Conservation (phyloP, 2,329 filamentous ascomycete genomes). For the Penicillium hordei region DNA sequence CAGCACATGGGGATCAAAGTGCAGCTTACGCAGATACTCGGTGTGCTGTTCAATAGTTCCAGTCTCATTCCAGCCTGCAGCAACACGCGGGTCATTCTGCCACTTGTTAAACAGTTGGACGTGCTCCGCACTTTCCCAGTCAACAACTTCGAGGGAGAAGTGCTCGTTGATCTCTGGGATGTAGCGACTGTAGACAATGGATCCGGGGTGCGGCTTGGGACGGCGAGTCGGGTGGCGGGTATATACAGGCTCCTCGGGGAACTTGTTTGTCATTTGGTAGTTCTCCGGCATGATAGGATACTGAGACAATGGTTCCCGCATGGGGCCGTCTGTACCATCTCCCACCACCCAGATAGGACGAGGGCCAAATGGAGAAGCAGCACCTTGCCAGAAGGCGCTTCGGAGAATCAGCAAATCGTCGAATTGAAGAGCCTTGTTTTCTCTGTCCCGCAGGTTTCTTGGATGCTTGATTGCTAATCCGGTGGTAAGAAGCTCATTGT, state of each 20-base stretch:
- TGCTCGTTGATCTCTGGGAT: conserved; percentile 73
- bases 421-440: conserved; percentile 16
- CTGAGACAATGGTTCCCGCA: conserved; percentile 25
- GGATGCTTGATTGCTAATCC: conserved; percentile 31
- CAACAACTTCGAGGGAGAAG: conserved; percentile 74
- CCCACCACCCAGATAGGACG: conserved; percentile 62
- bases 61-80: conserved; percentile 76
- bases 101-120: conserved; percentile 71
- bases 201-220: conserved; percentile 68
- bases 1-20: conserved; percentile 70
- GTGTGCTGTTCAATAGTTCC: conserved; percentile 73
- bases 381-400: conserved; percentile 68
- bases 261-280: conserved; percentile 49
- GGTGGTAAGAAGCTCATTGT: conserved; percentile 41
- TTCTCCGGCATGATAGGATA: conserved; percentile 35
- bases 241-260: conserved; percentile 53
- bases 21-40: conserved; percentile 66
- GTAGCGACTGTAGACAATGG: conserved; percentile 74
- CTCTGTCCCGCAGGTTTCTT: conserved; percentile 20
- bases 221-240: conserved; percentile 70
- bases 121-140: conserved; percentile 64
- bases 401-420: conserved; percentile 51
- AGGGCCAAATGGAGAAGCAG: conserved; percentile 65
- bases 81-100: conserved; percentile 82
- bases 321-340: conserved; percentile 34